These are phyloP conservation scores for Vitis riparia DNA, from an alignment of 164 flowering plant species.

Conservation along the genomic window DNA sequence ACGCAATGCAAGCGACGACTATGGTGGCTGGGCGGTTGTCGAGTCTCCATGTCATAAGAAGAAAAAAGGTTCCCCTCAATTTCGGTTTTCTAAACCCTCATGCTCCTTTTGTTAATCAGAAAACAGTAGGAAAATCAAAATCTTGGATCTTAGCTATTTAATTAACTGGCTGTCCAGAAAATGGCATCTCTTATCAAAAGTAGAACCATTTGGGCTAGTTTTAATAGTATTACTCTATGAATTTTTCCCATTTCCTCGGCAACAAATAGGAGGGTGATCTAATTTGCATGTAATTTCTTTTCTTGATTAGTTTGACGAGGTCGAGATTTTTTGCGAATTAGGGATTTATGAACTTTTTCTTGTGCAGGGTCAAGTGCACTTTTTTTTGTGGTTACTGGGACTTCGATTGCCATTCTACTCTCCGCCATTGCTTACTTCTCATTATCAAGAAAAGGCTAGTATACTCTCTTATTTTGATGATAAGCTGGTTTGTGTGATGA, in stretches of 20 bases:
- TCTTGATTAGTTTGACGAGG: background rate
- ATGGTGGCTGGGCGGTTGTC: slow-evolving; percentile 56
- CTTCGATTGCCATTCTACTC: slow-evolving; percentile 47
- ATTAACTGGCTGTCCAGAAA: too few relatives aligned
- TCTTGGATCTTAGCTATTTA: too few relatives aligned
- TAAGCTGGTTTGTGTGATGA: background rate
- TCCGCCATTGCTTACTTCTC: slow-evolving; percentile 51
- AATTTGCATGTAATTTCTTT: background rate
- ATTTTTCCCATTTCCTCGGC: too few relatives aligned
- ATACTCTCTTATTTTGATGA: background rate
- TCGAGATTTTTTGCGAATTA: background rate
- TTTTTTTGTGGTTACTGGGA: slow-evolving; percentile 45
- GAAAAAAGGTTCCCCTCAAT: slow-evolving; percentile 31
- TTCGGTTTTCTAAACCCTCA: background rate
- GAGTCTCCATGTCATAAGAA: slow-evolving; percentile 23
- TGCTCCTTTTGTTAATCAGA: too few relatives aligned
- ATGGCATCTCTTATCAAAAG: too few relatives aligned
- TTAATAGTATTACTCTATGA: too few relatives aligned
- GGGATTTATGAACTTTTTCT: background rate
- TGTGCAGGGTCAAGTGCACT: slow-evolving; percentile 36
- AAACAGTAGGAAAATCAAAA: too few relatives aligned
- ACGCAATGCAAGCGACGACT: slow-evolving; percentile 22
- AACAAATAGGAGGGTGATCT: background rate
- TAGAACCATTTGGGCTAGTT: too few relatives aligned
- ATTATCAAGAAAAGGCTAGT: slow-evolving; percentile 45